Conservation (phyloP, 2,329 filamentous ascomycete genomes). For the Fusarium humuli region DNA sequence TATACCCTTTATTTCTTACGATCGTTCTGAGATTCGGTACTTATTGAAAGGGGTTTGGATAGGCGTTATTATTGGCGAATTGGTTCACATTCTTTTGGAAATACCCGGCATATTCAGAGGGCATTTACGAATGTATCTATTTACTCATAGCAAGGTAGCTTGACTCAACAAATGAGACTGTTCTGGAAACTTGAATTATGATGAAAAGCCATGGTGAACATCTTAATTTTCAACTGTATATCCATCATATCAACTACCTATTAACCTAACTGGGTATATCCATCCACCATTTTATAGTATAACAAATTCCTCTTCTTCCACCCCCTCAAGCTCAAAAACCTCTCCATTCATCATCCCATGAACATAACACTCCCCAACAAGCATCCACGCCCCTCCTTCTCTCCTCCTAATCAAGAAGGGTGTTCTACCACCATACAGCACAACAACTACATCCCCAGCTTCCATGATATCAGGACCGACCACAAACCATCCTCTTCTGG, state of each 20-base stretch:
- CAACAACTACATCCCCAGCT: slow-evolving; percentile 48
- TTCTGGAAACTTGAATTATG: background rate
- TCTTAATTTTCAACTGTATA: background rate
- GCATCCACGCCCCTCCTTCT: slow-evolving; percentile 35
- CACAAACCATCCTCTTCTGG: slow-evolving; percentile 49
- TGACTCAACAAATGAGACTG: slow-evolving; percentile 1
- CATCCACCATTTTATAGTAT: slow-evolving; percentile 41
- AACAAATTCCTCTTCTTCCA: slow-evolving; percentile 48
- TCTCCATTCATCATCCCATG: slow-evolving; percentile 54
- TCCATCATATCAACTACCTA: background rate
- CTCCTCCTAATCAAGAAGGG: slow-evolving; percentile 49
- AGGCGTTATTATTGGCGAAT: slow-evolving; percentile 28
- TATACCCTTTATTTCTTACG: slow-evolving; percentile 44
- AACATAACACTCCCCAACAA: slow-evolving; percentile 54
- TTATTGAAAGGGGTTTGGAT: slow-evolving; percentile 11
- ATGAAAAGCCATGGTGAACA: background rate
- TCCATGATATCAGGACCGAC: slow-evolving; percentile 50
- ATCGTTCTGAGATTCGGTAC: slow-evolving; percentile 24
- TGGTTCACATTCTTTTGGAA: slow-evolving; percentile 24
- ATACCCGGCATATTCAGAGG: background rate
- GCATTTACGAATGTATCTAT: background rate
- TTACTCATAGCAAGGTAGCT: background rate
- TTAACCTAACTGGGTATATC: slow-evolving; percentile 16
- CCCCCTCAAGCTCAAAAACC: slow-evolving; percentile 40
- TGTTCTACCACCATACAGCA: slow-evolving; percentile 50